Percentiles rank a stretch among this genome's conserved stretches.
phyloP scores from a whole-genome alignment of 495 filamentous ascomycete species.

The Tuber melanosporum region DNA sequence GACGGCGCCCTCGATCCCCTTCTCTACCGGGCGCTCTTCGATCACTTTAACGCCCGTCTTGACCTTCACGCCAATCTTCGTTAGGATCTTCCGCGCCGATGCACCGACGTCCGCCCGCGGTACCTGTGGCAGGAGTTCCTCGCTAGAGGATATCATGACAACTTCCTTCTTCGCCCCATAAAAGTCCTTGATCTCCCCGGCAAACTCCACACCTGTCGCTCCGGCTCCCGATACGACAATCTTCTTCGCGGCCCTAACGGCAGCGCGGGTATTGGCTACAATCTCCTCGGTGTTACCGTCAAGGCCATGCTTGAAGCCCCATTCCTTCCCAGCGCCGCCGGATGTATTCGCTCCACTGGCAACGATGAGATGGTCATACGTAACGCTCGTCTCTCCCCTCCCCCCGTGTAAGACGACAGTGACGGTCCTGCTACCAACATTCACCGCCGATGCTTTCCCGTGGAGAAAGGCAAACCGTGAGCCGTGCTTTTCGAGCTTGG shows the following conservation, averaged over 20 bases:
- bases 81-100: constrained; percentile 46
- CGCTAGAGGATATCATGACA: constrained; percentile 47
- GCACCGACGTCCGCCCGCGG: constrained; percentile 39
- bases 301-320: constrained; percentile 39
- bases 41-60: constrained; percentile 44
- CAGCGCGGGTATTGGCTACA: constrained; percentile 21
- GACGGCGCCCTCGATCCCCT: constrained; percentile 6
- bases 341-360: constrained; percentile 41
- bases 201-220: constrained; percentile 58
- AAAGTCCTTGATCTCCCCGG: constrained; percentile 50
- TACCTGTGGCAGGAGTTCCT: constrained; percentile 45
- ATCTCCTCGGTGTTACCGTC: constrained; percentile 23
- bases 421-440: constrained; percentile 36
- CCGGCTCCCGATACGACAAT: constrained; percentile 66
- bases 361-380: constrained; percentile 44
- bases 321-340: constrained; percentile 24
- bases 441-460: constrained; percentile 41
- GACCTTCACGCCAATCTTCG: constrained; percentile 51
- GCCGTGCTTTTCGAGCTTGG: constrained; percentile 42
- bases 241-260: constrained; percentile 50
- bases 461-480: constrained; percentile 43
- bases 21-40: constrained; percentile 15
- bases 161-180: constrained; percentile 46
- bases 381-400: constrained; percentile 24
- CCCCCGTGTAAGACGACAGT: constrained; percentile 22